Evolutionary conservation across 371 early-diverging fungal genomes (phyloP), one percentile per base, ranked within the genome.

Genomic region (Encephalitozoon intestinalis): DNA sequence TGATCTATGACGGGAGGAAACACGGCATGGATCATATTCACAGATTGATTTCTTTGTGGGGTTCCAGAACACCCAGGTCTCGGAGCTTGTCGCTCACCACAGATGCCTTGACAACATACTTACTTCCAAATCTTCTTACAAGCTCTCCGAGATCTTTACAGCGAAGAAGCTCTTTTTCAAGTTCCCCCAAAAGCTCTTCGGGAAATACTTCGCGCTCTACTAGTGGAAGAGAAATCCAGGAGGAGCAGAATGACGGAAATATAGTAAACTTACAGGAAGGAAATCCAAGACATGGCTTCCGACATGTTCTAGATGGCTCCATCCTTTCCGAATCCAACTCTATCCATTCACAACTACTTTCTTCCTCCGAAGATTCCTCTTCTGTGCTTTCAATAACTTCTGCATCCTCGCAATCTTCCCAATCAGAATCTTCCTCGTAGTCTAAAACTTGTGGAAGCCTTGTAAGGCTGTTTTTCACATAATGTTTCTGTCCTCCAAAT

Each of bases 371-470:
- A 6, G 12, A 12, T 18, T 44, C 44, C 18, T 40, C 67, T n/a
- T 50, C 50, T 5, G 23, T 66, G 15, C 30, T 46, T n/a, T 39
- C 67, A 44, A 66, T 43, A 25, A n/a, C 11, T 23, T 66, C 67
- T 39, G 67, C 67, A 31, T 66, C 67, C 1, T 66, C 67, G 0
- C 5, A 26, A 43, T 66, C 50, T 21, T 66, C 67, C 67, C 67
- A 66, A 1, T 66, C 67, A 66, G 67, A 66, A 0, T 66, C 67
- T 18, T 66, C 11, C 41, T 66, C 67, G 6, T 66, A 66, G 11
- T 66, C 67, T 6, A 66, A 34, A 12, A 66, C 67, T 6, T 66
- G 44, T 9, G 67, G 67, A 43, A 66, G 44, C 34, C 43, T 66
- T 39, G n/a, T 7, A 50, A 41, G 21, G 11, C 49, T 46, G n/a